These are phyloP conservation scores for Luzula sylvatica DNA, from an alignment of 176 grass and related monocot species.

Conservation along the genomic window DNA sequence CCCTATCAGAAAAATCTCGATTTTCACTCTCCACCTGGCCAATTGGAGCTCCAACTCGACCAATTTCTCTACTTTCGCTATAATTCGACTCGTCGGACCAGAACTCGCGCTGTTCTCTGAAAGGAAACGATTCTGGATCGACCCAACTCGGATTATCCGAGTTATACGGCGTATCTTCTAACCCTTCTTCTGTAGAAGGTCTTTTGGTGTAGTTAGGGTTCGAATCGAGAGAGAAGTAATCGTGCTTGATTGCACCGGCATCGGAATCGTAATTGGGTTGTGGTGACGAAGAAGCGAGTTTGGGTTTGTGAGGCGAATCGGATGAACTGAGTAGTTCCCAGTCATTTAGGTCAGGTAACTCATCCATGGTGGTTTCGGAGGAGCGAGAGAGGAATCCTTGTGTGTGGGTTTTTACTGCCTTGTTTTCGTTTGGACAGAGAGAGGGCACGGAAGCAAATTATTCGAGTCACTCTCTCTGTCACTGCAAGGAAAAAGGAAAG, in stretches of 20 bases:
- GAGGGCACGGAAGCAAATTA: too few species aligned
- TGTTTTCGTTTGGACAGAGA: too few species aligned
- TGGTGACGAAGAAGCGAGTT: background rate
- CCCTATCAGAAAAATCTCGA: background rate
- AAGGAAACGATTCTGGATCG: slow-evolving; percentile 63
- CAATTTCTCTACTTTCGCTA: slow-evolving; percentile 29
- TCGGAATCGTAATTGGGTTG: slow-evolving; percentile 20
- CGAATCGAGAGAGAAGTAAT: slow-evolving; percentile 72
- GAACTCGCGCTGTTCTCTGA: slow-evolving; percentile 31
- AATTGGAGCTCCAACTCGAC: slow-evolving; percentile 2
- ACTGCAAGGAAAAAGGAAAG: background rate
- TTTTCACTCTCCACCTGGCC: slow-evolving; percentile 19
- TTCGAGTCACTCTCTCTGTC: too few species aligned
- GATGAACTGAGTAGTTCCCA: slow-evolving; percentile 68
- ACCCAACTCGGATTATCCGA: slow-evolving; percentile 54
- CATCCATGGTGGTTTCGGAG: slow-evolving; percentile 30
- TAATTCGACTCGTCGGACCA: slow-evolving; percentile 62
- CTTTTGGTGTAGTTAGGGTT: slow-evolving; percentile 33
- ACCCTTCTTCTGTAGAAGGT: slow-evolving; percentile 21
- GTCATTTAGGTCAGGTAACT: slow-evolving; percentile 29
- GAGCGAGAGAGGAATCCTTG: background rate
- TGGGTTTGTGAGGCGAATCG: background rate
- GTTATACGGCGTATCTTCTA: slow-evolving; percentile 24
- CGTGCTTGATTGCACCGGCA: slow-evolving; percentile 63
- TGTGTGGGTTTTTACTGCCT: too few species aligned